Base-by-base conservation (phyloP, 2,329 filamentous ascomycete genomes). In the Colletotrichum acutatum region DNA sequence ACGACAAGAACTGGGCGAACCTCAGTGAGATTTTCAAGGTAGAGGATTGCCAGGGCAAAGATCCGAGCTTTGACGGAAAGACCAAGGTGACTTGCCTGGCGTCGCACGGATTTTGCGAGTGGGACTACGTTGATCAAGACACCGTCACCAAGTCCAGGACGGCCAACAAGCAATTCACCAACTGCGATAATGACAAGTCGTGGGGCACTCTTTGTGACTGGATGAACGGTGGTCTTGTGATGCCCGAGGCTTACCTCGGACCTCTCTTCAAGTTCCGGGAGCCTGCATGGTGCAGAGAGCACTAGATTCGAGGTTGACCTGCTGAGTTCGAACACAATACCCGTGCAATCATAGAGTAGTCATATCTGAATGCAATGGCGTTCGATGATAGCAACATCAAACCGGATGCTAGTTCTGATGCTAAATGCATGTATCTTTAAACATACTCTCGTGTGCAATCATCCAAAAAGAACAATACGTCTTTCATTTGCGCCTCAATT, bases 191-290 rank as follows among this genome's bases (percentile, higher is more conserved):
- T 26, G 77, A 78, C 16, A 46, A 68, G 2, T 26, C 62, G 6
- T 78, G 77, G 77, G 73, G 74, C 2, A 56, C 37, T 12, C 72
- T 75, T 8, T 78, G 77, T 66, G 69, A 75, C 32, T 78, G 74
- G 57, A 63, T 71, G 61, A 46, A 54, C 3, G 66, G 75, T 12
- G 74, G 77, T 19, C 30, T 69, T 71, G 74, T 78, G 7, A 53
- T 70, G 7, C 77, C 77, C 9, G 73, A 76, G 72, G 77, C 77
- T 7, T 78, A 78, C n/a, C 74, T 78, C 19, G 77, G 77, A 3
- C 77, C 76, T 1, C 56, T 78, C 9, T 65, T 78, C n/a, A 72
- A 42, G 19, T 24, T 56, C 5, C 5, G 2, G 12, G 61, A 53
- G 54, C 24, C 9, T 8, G 54, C n/a, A 4, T 70, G 67, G 67